Conservation (phyloP, 257 asterid species). For the Nicotiana tomentosiformis region DNA sequence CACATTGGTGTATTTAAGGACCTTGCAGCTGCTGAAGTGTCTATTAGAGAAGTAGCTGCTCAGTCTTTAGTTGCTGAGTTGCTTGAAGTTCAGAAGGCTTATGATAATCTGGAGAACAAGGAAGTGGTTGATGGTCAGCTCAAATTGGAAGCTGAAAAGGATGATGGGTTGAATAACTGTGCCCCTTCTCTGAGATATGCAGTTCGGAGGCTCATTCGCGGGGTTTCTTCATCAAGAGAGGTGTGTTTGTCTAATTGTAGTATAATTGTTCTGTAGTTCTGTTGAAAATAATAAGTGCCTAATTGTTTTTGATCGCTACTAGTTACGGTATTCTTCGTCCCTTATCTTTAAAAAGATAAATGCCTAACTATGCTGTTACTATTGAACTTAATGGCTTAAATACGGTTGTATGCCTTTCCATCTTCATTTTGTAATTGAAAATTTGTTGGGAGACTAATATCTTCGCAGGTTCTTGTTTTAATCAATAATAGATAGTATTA, state of each 20-base stretch:
- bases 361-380: neutral
- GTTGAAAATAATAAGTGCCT: neutral
- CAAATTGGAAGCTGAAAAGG: slow-evolving; percentile 88
- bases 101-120: slow-evolving; percentile 75
- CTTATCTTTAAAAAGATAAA: neutral
- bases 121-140: slow-evolving; percentile 60
- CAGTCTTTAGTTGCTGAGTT: slow-evolving; percentile 59
- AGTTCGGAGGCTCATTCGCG: slow-evolving; percentile 89
- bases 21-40: slow-evolving; percentile 55
- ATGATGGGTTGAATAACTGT: slow-evolving; percentile 83
- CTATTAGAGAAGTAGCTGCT: slow-evolving; percentile 66
- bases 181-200: slow-evolving; percentile 98
- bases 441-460: neutral
- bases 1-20: slow-evolving; percentile 84
- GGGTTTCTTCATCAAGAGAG: slow-evolving; percentile 97
- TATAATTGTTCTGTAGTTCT: neutral
- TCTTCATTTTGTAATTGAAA: neutral
- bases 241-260: slow-evolving; percentile 20
- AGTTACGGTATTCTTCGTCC: no score
- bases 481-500: no score
- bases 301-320: no score
- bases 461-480: no score
- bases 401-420: neutral
- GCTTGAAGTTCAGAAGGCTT: slow-evolving; percentile 63
- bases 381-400: neutral